Conservation (phyloP, 768 basidiomycete species). For the Chiua virens region DNA sequence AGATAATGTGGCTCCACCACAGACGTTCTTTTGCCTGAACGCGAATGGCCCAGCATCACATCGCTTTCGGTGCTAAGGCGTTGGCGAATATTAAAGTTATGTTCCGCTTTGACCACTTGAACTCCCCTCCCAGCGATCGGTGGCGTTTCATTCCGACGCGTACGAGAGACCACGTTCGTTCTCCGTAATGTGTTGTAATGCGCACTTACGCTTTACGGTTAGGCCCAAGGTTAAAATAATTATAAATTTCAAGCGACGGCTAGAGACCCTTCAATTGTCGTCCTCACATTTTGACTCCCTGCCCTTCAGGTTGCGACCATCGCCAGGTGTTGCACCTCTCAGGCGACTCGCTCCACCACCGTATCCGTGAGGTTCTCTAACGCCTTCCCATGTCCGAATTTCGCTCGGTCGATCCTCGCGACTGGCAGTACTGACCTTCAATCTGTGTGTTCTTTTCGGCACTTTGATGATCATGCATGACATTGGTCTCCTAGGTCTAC, state of each 20-base stretch:
- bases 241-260: slow-evolving; percentile 2
- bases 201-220: slow-evolving; percentile 15
- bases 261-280: not conserved
- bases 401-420: slow-evolving; percentile 68
- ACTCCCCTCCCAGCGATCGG: slow-evolving; percentile 9
- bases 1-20: not conserved
- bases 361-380: not conserved
- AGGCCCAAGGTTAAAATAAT: slow-evolving; percentile 20
- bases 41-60: not conserved
- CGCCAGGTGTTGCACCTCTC: not conserved
- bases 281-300: not conserved
- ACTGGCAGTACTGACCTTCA: slow-evolving; percentile 83
- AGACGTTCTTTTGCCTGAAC: not conserved
- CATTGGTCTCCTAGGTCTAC: slow-evolving; percentile 46
- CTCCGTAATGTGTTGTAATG: slow-evolving; percentile 17
- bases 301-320: not conserved
- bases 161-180: slow-evolving; percentile 12
- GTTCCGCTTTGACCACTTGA: not conserved
- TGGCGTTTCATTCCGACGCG: slow-evolving; percentile 20
- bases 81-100: slow-evolving; percentile 5
- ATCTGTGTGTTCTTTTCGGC: slow-evolving; percentile 50
- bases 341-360: not conserved
- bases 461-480: not conserved
- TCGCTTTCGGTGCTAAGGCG: not conserved
- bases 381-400: slow-evolving; percentile 57